A percentile compares a stretch with the other conserved stretches of the same genome.
Conservation (phyloP, 805 yeast species). For the Danielia oregonensis region DNA sequence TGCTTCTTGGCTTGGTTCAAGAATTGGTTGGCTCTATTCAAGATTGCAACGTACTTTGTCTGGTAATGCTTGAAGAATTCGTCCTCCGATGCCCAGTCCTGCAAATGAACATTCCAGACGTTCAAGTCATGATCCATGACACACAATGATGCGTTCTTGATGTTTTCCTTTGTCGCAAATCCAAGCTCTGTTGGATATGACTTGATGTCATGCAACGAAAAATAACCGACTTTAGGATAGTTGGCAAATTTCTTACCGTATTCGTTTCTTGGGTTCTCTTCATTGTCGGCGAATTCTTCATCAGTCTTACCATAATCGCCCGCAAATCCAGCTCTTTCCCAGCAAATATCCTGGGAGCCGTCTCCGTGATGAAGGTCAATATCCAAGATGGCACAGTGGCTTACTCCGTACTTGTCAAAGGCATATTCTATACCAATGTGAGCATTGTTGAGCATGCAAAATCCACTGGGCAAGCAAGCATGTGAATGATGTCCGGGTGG, state of each 20-base stretch:
- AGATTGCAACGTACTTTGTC: conserved; percentile 54
- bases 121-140: conserved; percentile 71
- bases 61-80: conserved; percentile 65
- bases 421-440: conserved; percentile 83
- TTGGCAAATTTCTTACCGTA: conserved; percentile 43
- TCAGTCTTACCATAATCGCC: conserved; percentile 48
- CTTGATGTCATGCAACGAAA: conserved; percentile 79
- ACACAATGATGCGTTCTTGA: conserved; percentile 76
- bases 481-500: conserved; percentile 91
- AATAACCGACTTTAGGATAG: conserved; percentile 70
- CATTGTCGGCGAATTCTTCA: conserved; percentile 35
- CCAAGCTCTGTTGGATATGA: conserved; percentile 83
- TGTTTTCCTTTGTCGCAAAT: conserved; percentile 65
- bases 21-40: conserved; percentile 65
- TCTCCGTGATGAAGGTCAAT: conserved; percentile 89
- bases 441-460: conserved; percentile 76
- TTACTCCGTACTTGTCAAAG: conserved; percentile 52
- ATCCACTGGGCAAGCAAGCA: conserved; percentile 80
- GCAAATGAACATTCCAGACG: conserved; percentile 81
- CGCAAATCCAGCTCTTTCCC: conserved; percentile 66
- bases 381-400: conserved; percentile 79
- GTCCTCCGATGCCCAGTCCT: conserved; percentile 57
- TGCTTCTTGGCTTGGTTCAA: conserved; percentile 46
- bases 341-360: conserved; percentile 82
- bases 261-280: conserved; percentile 39